phyloP scores from a whole-genome alignment of 1,284 basidiomycete species.

The Cerrena zonata region DNA sequence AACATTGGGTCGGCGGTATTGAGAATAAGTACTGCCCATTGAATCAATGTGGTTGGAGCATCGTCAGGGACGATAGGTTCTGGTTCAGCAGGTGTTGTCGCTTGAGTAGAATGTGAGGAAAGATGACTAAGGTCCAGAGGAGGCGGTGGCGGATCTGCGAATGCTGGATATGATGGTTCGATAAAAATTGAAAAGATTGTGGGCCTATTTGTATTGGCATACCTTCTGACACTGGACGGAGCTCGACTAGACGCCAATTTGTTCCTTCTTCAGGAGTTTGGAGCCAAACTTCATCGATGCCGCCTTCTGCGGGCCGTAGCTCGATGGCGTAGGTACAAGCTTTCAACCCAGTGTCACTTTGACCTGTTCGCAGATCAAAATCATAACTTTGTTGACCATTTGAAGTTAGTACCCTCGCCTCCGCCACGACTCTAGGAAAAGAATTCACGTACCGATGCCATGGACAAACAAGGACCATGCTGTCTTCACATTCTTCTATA shows the following conservation, averaged over 20 bases:
- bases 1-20: slow-evolving; percentile 67
- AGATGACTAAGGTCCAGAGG: slow-evolving; percentile 25
- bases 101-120: slow-evolving; percentile 15
- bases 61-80: slow-evolving; percentile 47
- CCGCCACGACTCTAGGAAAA: no score
- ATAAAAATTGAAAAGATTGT: neutral
- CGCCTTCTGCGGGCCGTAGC: slow-evolving; percentile 38
- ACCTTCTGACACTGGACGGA: slow-evolving; percentile 81
- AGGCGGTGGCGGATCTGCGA: slow-evolving; percentile 60
- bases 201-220: slow-evolving; percentile 8
- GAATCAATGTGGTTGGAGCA: slow-evolving; percentile 59
- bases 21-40: slow-evolving; percentile 73
- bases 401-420: no score
- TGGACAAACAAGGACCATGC: slow-evolving; percentile 67
- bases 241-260: slow-evolving; percentile 69
- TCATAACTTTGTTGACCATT: slow-evolving; percentile 53
- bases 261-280: slow-evolving; percentile 53
- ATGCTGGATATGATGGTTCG: slow-evolving; percentile 38
- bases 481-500: slow-evolving; percentile 64
- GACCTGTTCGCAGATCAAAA: slow-evolving; percentile 64
- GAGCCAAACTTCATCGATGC: slow-evolving; percentile 54
- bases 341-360: slow-evolving; percentile 70
- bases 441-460: slow-evolving; percentile 86
- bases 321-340: slow-evolving; percentile 76
- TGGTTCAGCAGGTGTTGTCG: slow-evolving; percentile 23